phyloP scores from a whole-genome alignment of 176 grass and related monocot genomes.

The Dendrocalamus sinicus region DNA sequence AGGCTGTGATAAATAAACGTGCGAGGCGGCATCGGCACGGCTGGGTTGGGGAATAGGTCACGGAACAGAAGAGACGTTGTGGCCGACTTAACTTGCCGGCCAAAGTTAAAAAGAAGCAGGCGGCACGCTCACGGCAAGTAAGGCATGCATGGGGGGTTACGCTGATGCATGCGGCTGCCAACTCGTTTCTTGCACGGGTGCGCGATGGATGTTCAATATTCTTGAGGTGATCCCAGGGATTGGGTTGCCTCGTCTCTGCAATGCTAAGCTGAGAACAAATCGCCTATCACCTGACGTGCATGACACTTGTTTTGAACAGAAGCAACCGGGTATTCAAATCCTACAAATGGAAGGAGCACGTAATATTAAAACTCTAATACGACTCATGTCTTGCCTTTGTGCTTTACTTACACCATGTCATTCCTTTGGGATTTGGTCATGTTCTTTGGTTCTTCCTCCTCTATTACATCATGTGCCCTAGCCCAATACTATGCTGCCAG shows the following conservation, averaged over 20 bases:
- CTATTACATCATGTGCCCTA: neutral
- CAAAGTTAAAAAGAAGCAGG: neutral
- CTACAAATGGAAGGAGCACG: neutral
- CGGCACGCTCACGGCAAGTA: constrained; percentile 42
- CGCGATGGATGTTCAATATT: constrained; percentile 26
- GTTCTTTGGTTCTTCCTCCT: neutral
- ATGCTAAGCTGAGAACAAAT: neutral
- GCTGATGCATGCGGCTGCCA: neutral
- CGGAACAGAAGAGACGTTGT: neutral
- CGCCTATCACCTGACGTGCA: neutral
- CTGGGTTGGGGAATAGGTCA: no score
- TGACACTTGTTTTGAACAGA: neutral
- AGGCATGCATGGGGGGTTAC: neutral
- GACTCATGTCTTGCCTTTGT: neutral
- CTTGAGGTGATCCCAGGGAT: neutral
- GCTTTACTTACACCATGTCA: neutral
- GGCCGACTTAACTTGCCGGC: constrained; percentile 26
- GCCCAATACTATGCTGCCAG: neutral
- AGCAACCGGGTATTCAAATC: neutral
- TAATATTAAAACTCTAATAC: neutral
- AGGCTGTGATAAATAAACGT: no score
- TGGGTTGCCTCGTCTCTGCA: neutral
- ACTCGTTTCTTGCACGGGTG: constrained; percentile 33
- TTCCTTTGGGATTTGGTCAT: neutral
- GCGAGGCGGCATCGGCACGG: no score